Evolutionary conservation across 768 basidiomycete species (phyloP).

Genomic region (Mycena rebaudengoi): DNA sequence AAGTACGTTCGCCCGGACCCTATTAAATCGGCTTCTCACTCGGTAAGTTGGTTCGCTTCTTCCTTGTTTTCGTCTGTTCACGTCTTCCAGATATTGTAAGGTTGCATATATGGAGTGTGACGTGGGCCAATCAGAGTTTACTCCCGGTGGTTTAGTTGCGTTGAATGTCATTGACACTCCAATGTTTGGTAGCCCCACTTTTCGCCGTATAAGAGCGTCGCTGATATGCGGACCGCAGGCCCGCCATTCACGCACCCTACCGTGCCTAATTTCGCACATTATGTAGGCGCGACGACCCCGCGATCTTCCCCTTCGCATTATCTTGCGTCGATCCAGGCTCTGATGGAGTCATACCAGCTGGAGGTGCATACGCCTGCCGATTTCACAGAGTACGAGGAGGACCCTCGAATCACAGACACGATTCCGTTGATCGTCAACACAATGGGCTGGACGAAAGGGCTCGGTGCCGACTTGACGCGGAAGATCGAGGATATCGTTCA

Average conservation of each 20-base stretch:
- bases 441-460: constrained; percentile 96
- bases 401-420: constrained; percentile 55
- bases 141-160: constrained; percentile 85
- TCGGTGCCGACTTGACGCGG: constrained; percentile 81
- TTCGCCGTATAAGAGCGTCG: neutral
- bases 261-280: constrained; percentile 79
- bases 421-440: constrained; percentile 94
- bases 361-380: constrained; percentile 63
- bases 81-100: constrained; percentile 63
- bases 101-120: constrained; percentile 96
- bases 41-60: constrained; percentile 53
- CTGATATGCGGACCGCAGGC: constrained; percentile 51
- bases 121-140: constrained; percentile 93
- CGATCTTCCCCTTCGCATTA: constrained; percentile 81
- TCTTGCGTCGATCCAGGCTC: constrained; percentile 68
- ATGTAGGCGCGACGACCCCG: constrained; percentile 82
- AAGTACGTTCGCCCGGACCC: constrained; percentile 82
- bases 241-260: constrained; percentile 89
- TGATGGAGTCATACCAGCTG: constrained; percentile 72
- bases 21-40: constrained; percentile 73
- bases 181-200: constrained; percentile 65
- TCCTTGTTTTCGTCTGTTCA: constrained; percentile 1
- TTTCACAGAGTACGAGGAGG: constrained; percentile 34
- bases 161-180: constrained; percentile 74
- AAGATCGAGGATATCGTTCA: constrained; percentile 74